Base-by-base conservation (phyloP, 2,329 filamentous ascomycete genomes). In the Erysiphe pisi region DNA sequence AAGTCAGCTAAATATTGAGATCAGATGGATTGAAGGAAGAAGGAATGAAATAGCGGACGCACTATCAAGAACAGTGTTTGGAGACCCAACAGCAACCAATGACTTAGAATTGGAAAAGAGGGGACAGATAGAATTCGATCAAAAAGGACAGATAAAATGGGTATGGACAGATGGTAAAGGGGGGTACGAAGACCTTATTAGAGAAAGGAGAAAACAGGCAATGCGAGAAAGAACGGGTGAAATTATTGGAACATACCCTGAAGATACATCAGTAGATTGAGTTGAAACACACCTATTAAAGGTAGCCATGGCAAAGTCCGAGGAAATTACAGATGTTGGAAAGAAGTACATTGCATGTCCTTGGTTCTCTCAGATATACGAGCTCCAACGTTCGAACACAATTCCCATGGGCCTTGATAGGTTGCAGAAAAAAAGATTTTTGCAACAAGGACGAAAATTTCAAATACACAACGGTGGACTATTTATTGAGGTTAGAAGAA, bases 101-200 rank as follows among this genome's bases (percentile, higher is more conserved):
- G 3, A 70, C 12, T 16, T 36, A 25, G 25, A 18, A 18, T 36
- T 16, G 14, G n/a, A 20, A 12, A 14, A 68, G 8, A 12, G 8
- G 14, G 63, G 63, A 36, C 14, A 11, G 14, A 70, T 43, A 20
- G 14, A 36, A 36, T 2, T 36, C 25, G 31, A 70, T 70, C 25
- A 70, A 70, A 31, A 25, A 20, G 31, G 63, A 4, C 31, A 70
- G 12, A 25, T 31, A 14, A 70, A 70, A 40, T 70, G 31, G 31
- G 63, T 70, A 70, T 70, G 63, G 63, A 70, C 45, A 70, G 63
- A 70, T 70, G n/a, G 28, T 14, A 40, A 36, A 12, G 63, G 31
- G 25, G 63, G 63, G 22, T 45, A 73, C 49, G 9, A 25, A 28
- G 36, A 73, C 14, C n/a, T 73, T 18, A 47, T 73, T 47, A 11